phyloP scores from a whole-genome alignment of 768 basidiomycete genomes.

The Amylocystis lapponica region DNA sequence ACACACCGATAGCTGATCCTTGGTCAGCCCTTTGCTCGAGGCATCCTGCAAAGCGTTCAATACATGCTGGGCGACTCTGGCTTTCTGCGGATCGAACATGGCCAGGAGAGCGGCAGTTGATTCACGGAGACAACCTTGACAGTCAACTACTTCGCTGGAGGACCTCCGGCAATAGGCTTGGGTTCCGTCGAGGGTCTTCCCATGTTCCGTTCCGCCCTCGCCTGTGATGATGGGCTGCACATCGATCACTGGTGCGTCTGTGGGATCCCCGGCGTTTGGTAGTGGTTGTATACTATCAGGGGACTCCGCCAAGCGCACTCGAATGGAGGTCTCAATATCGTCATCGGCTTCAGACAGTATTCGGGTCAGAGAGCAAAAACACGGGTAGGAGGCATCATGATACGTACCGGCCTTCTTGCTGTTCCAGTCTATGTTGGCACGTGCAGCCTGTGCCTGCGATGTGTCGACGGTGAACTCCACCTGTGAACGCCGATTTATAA shows the following conservation, averaged over 20 bases:
- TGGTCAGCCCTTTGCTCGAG: constrained; percentile 23
- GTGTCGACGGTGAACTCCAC: constrained; percentile 71
- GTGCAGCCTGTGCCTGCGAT: constrained; percentile 48
- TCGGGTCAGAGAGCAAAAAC: not conserved
- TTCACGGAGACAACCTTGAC: constrained; percentile 17
- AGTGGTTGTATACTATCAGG: not conserved
- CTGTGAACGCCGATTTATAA: constrained; percentile 34
- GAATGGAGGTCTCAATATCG: constrained; percentile 69
- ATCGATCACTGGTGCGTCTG: not conserved
- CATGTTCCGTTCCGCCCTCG: constrained; percentile 8
- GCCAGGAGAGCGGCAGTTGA: constrained; percentile 1
- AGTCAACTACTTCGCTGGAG: constrained; percentile 16
- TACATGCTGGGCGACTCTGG: constrained; percentile 1
- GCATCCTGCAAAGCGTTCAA: constrained; percentile 9
- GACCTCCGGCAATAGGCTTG: constrained; percentile 13
- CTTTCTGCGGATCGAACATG: not conserved
- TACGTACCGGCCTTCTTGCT: constrained; percentile 81
- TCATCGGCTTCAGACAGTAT: constrained; percentile 57
- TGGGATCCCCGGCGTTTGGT: constrained; percentile 2
- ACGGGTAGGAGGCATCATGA: not conserved
- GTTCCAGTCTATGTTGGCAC: constrained; percentile 66
- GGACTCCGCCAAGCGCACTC: constrained; percentile 34
- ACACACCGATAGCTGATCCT: constrained; percentile 28
- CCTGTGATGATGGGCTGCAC: too few relatives aligned
- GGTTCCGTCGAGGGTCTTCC: constrained; percentile 10